Evolutionary conservation across 768 basidiomycete genomes (phyloP).

Genomic region (Hydnomerulius pinastri): DNA sequence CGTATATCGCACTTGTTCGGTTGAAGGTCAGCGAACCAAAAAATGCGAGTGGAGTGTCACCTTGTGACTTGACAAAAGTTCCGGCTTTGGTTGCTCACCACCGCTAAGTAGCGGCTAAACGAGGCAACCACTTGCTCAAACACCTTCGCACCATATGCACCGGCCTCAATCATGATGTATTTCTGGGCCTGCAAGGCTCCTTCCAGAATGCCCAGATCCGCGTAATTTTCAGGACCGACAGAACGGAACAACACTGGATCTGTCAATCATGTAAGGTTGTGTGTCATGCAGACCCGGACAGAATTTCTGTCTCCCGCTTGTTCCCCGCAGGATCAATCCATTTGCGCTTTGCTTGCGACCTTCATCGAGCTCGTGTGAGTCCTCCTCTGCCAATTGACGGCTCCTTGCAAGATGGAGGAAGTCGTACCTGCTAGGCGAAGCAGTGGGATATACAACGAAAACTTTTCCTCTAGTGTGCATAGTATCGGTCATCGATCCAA

Average conservation of each 20-base stretch:
- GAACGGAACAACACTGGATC: too few relatives aligned
- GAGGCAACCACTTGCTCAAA: too few relatives aligned
- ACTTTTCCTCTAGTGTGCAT: slow-evolving; percentile 12
- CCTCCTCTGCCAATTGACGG: neutral
- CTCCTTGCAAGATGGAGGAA: slow-evolving; percentile 28
- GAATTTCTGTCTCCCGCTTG: neutral
- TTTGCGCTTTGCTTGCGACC: neutral
- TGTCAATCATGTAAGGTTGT: neutral
- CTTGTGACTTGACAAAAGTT: neutral
- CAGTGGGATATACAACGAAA: slow-evolving; percentile 15
- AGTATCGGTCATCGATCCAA: slow-evolving; percentile 11
- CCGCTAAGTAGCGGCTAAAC: too few relatives aligned
- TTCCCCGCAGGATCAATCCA: neutral
- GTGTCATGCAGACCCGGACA: neutral
- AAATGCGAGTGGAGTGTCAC: neutral
- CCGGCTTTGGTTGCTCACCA: too few relatives aligned
- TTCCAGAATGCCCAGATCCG: neutral
- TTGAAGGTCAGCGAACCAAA: neutral
- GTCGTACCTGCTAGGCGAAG: slow-evolving; percentile 11
- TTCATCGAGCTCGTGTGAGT: neutral
- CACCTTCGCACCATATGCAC: slow-evolving; percentile 5
- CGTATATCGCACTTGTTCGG: too few relatives aligned
- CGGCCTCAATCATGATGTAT: neutral
- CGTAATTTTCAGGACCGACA: neutral
- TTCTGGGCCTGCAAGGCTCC: neutral